Evolutionary conservation across 371 early-diverging fungal genomes (phyloP), one percentile per base, ranked within the genome.

Genomic region (Entomophthora muscae): DNA sequence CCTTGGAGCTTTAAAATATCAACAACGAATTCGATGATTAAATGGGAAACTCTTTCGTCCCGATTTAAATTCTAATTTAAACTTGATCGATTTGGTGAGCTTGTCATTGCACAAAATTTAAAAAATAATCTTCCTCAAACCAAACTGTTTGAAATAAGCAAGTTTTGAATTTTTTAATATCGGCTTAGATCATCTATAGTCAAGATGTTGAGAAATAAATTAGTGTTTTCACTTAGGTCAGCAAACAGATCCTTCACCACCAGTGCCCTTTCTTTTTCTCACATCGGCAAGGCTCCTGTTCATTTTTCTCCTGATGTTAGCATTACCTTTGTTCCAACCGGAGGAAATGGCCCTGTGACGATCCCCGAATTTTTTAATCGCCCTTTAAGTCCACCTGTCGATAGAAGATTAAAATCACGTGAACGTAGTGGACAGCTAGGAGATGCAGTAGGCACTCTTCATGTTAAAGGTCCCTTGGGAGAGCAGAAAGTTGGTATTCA

Each of bases 401-500:
- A 24, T 2, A 32, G 12, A 30, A 72, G 67, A 68, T 28, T 72
- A 69, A 72, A 73, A 33, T 76, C 84, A 64, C 76, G 80, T 70
- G 76, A 83, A 68, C 74, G 80, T 65, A 75, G 79, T 31, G 82
- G 80, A 67, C 66, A 76, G n/a, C 69, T 82, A 70, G 83, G 78
- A 63, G 84, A 42, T 10, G 83, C 7, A 10, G 5, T 42, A 17
- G 42, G 42, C 5, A 78, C 74, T 12, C 72, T 90, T 10, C 76
- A 71, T 54, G 85, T 96, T 12, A 83, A 67, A 0, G 97, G 97
- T 0, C 94, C 95, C 0, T 70, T 87, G 5, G 95, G 93, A 27
- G 71, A 79, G 53, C 82, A 88, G 17, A 65, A 68, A 24, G 70
- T 91, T 71, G 82, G 88, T 1, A 81, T 96, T 64, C 82, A 85